A percentile compares a stretch with the other conserved stretches of the same genome.
Evolutionary conservation across 2,329 filamentous ascomycete genomes (phyloP).

Genomic region (Helminthosporium solani): DNA sequence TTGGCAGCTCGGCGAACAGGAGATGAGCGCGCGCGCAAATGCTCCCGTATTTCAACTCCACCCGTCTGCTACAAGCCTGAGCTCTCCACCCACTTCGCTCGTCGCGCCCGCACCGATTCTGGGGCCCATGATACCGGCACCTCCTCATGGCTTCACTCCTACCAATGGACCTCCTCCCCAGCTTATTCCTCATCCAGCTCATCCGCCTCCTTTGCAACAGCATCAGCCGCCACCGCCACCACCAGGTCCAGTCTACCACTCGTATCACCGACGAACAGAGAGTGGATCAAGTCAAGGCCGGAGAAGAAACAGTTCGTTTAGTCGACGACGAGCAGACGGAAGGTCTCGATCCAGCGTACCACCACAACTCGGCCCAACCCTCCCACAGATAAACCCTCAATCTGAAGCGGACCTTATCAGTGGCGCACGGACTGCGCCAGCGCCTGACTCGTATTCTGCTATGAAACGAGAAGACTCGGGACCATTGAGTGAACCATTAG

Average conservation of each 20-base stretch:
- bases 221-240: slow-evolving; percentile 26
- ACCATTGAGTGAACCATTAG: slow-evolving; percentile 32
- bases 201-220: slow-evolving; percentile 20
- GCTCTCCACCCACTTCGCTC: slow-evolving; percentile 32
- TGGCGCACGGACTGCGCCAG: slow-evolving; percentile 39
- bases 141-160: slow-evolving; percentile 39
- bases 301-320: slow-evolving; percentile 37
- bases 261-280: slow-evolving; percentile 37
- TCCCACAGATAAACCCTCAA: slow-evolving; percentile 36
- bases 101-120: slow-evolving; percentile 21
- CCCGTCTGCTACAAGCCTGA: slow-evolving; percentile 37
- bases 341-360: slow-evolving; percentile 39
- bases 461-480: slow-evolving; percentile 30
- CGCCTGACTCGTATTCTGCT: slow-evolving; percentile 25
- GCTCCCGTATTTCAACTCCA: slow-evolving; percentile 74
- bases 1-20: slow-evolving; percentile 90
- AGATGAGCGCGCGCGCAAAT: slow-evolving; percentile 91
- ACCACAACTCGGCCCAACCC: slow-evolving; percentile 35
- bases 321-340: slow-evolving; percentile 33
- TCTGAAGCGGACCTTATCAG: slow-evolving; percentile 38
- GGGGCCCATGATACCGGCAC: slow-evolving; percentile 9
- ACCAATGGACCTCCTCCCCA: slow-evolving; percentile 39
- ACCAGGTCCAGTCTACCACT: slow-evolving; percentile 29
- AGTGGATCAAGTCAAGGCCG: slow-evolving; percentile 35
- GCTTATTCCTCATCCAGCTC: slow-evolving; percentile 29